Base-by-base conservation (phyloP, 2,329 filamentous ascomycete genomes). In the Arthrobotrys conoides region DNA sequence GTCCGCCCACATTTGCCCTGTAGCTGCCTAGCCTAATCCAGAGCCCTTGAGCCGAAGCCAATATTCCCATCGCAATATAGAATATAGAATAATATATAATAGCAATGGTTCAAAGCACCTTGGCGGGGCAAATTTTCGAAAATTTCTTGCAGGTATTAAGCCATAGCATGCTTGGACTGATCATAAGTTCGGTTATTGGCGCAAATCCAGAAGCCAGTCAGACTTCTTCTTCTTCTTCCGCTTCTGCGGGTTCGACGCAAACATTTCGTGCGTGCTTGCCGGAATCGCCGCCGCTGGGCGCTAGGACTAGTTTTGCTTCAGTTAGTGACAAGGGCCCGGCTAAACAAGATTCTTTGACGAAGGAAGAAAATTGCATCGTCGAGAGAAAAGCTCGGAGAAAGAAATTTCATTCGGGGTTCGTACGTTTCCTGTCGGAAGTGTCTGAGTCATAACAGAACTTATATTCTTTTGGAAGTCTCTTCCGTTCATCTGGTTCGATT, bases 361-460 rank as follows among this genome's bases (percentile, higher is more conserved):
- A 41, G 36, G 30, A 41, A 24, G 33, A 59, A 59, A 59, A 12
- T 59, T 59, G 30, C 10, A 41, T 38, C 53, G 22, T 59, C 18
- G 53, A 59, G 18, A 41, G 53, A 14, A 41, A 14, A 10, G 36
- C 12, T 38, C 36, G 36, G 36, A 38, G 36, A 38, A 38, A 10
- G 14, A 41, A 12, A 41, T 41, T 41, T 41, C 38, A n/a, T 2
- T 41, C 38, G 38, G 38, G 38, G 38, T 41, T 41, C 16, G 38
- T 41, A 41, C 38, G 38, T 41, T 41, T 41, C 12, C 10, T 41
- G 38, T 41, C 38, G 38, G 38, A 41, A 41, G 38, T 41, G 38
- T 5, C 59, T 72, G 69, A 72, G 69, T 72, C 69, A 72, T 66
- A 72, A n/a, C n/a, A 36, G n/a, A 38, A 10, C 36, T 38, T 38